These are phyloP conservation scores for Aspergillus carlsbadensis DNA, from an alignment of 495 filamentous ascomycete species.

Conservation along the genomic window DNA sequence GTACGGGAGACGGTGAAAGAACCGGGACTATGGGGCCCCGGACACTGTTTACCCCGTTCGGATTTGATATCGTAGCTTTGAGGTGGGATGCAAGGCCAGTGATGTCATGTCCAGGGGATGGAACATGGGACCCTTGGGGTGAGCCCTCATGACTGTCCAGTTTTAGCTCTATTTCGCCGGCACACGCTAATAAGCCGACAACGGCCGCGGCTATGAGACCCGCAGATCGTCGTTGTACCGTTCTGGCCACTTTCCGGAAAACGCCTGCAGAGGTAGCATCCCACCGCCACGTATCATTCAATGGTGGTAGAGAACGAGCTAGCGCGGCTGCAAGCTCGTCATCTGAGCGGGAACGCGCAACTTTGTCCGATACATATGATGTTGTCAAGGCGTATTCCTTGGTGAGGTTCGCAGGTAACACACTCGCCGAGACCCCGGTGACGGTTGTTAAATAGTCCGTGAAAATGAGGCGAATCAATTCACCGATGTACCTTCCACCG, in stretches of 20 bases:
- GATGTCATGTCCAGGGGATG: slow-evolving; percentile 31
- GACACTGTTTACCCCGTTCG: slow-evolving; percentile 14
- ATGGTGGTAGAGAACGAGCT: slow-evolving; percentile 51
- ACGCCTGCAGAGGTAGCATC: slow-evolving; percentile 52
- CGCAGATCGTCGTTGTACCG: slow-evolving; percentile 67
- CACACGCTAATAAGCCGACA: slow-evolving; percentile 64
- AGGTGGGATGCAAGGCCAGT: slow-evolving; percentile 11
- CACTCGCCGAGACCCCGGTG: slow-evolving; percentile 30
- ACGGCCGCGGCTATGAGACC: slow-evolving; percentile 71
- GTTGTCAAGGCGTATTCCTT: slow-evolving; percentile 66
- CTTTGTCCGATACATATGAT: slow-evolving; percentile 65
- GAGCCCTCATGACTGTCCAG: slow-evolving; percentile 43
- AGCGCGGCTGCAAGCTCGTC: slow-evolving; percentile 51
- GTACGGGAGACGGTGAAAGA: slow-evolving; percentile 32
- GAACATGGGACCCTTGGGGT: slow-evolving; percentile 27
- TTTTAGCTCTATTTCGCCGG: slow-evolving; percentile 59
- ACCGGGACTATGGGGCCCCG: slow-evolving; percentile 48
- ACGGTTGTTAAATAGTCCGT: slow-evolving; percentile 60
- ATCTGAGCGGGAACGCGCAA: slow-evolving; percentile 48
- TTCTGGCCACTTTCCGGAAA: slow-evolving; percentile 59
- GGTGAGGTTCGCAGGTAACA: slow-evolving; percentile 57
- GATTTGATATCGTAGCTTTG: background rate
- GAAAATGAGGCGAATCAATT: slow-evolving; percentile 72
- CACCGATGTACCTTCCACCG: slow-evolving; percentile 77
- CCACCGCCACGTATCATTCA: slow-evolving; percentile 56